Percentiles rank a stretch among this genome's conserved stretches.
Conservation (phyloP, 2,329 filamentous ascomycete genomes). For the Leptosphaerulina australis region DNA sequence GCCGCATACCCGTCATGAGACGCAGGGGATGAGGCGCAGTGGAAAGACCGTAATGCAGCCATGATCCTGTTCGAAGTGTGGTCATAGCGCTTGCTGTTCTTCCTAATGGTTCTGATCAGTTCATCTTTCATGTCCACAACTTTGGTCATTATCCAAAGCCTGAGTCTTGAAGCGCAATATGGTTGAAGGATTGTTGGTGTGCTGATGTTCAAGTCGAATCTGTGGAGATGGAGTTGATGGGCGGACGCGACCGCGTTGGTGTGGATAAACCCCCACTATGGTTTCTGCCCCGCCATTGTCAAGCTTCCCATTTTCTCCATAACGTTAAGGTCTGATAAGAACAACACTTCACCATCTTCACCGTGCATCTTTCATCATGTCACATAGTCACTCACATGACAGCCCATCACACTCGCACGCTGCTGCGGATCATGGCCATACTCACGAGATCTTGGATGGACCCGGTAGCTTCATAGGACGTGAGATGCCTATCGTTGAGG, state of each 20-base stretch:
- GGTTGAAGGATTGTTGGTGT: not conserved
- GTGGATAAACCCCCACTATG: slow-evolving; percentile 25
- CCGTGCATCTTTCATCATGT: slow-evolving; percentile 27
- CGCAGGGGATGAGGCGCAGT: slow-evolving; percentile 21
- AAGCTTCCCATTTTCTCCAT: slow-evolving; percentile 15
- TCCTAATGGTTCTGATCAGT: slow-evolving; percentile 12
- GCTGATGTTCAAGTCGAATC: not conserved
- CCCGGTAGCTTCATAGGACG: slow-evolving; percentile 88
- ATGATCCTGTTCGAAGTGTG: slow-evolving; percentile 14
- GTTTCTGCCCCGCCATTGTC: slow-evolving; percentile 30
- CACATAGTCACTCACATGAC: slow-evolving; percentile 45
- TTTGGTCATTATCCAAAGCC: no score
- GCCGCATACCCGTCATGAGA: slow-evolving; percentile 18
- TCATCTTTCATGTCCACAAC: not conserved
- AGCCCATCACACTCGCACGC: slow-evolving; percentile 55
- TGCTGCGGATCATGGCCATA: slow-evolving; percentile 83
- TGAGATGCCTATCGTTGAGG: slow-evolving; percentile 92
- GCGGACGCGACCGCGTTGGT: not conserved
- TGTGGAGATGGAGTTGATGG: slow-evolving; percentile 13
- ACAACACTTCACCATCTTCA: not conserved
- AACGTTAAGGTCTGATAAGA: slow-evolving; percentile 9
- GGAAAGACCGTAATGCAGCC: slow-evolving; percentile 13
- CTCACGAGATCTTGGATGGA: slow-evolving; percentile 92
- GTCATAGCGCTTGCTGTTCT: slow-evolving; percentile 9
- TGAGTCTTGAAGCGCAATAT: no score